Percentiles rank a stretch among this genome's conserved stretches.
Evolutionary conservation across 768 basidiomycete species (phyloP).

Genomic region (Auricularia cornea): DNA sequence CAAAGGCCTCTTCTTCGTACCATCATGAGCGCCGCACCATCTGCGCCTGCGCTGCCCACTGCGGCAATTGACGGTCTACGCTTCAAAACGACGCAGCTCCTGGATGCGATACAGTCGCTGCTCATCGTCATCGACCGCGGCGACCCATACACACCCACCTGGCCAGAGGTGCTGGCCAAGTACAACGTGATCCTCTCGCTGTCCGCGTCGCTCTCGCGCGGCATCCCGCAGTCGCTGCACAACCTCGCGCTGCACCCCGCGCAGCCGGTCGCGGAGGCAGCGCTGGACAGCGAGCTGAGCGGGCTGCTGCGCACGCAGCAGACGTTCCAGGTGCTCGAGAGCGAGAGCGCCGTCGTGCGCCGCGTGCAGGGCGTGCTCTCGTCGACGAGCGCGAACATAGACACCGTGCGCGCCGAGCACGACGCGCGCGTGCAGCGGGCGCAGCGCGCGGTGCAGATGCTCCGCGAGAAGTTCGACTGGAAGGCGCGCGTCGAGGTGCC

Average conservation of each 20-base stretch:
- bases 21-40: no score
- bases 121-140: not conserved
- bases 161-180: conserved; percentile 82
- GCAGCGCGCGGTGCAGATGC: conserved; percentile 67
- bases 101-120: not conserved
- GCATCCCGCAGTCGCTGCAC: conserved; percentile 41
- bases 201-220: conserved; percentile 55
- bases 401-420: conserved; percentile 51
- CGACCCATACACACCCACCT: conserved; percentile 49
- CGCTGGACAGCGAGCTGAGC: conserved; percentile 66
- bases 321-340: conserved; percentile 62
- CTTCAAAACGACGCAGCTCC: not conserved
- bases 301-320: conserved; percentile 73
- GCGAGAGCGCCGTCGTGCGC: conserved; percentile 66
- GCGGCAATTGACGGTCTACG: not conserved
- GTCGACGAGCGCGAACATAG: not conserved
- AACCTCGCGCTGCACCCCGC: conserved; percentile 62
- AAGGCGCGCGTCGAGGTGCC: conserved; percentile 72
- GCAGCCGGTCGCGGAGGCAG: conserved; percentile 47
- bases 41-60: no score
- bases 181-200: conserved; percentile 81
- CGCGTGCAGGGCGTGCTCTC: conserved; percentile 34
- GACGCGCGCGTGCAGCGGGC: conserved; percentile 72
- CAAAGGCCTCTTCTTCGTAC: no score
- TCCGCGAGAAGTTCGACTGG: conserved; percentile 77